Evolutionary conservation across 106 monocot genomes (phyloP).

Genomic region (Phalaenopsis equestris): DNA sequence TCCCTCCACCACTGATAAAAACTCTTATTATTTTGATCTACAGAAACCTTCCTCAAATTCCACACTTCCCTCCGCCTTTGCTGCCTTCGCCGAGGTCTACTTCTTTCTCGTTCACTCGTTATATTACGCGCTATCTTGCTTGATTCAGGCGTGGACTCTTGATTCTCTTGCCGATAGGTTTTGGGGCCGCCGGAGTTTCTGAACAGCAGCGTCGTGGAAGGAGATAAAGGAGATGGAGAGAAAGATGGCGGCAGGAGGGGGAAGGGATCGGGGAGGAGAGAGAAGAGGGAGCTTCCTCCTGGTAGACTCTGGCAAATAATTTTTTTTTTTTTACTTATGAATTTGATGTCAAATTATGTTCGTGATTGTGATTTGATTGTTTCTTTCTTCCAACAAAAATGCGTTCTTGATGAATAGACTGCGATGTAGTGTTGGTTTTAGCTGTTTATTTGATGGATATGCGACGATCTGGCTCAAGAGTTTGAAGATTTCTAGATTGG

Average conservation of each 20-base stretch:
- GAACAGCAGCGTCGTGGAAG: constrained; percentile 32
- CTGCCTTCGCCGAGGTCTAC: constrained; percentile 75
- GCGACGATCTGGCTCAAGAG: too few relatives aligned
- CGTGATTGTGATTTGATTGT: background rate
- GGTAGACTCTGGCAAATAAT: constrained; percentile 23
- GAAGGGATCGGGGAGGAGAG: constrained; percentile 28
- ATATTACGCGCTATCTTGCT: background rate
- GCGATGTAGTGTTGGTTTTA: too few relatives aligned
- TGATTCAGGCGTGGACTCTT: constrained; percentile 8
- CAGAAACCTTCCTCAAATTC: constrained; percentile 16
- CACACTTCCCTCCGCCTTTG: constrained; percentile 65
- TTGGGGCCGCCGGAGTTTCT: constrained; percentile 85
- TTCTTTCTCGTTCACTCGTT: background rate
- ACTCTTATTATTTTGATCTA: constrained; percentile 5
- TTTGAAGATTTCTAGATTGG: too few relatives aligned
- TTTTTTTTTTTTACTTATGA: background rate
- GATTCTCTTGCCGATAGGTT: constrained; percentile 24
- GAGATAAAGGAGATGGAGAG: constrained; percentile 21
- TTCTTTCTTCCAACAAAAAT: background rate
- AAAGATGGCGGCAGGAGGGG: constrained; percentile 23
- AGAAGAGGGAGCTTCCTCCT: constrained; percentile 59
- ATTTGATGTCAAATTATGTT: too few relatives aligned
- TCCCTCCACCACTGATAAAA: background rate
- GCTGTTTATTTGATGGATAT: background rate
- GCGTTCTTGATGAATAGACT: background rate